These are phyloP conservation scores for Metschnikowia gelsemii DNA, from an alignment of 805 yeast genomes.

Conservation along the genomic window DNA sequence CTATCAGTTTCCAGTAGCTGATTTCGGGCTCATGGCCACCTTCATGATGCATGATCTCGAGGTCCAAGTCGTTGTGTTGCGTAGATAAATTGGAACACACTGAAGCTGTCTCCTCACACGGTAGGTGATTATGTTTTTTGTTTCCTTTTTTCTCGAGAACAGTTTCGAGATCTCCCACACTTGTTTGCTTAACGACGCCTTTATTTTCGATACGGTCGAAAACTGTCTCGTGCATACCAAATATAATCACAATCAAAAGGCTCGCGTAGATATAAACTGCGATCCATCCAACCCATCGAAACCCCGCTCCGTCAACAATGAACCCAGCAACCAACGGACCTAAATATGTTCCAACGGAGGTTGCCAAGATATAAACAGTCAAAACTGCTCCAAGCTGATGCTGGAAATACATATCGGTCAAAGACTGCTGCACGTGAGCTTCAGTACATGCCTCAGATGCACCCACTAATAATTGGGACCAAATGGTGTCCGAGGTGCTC, in stretches of 20 bases:
- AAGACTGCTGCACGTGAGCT: slow-evolving; percentile 65
- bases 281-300: slow-evolving; percentile 79
- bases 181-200: slow-evolving; percentile 13
- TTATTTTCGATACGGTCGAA: slow-evolving; percentile 45
- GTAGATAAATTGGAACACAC: slow-evolving; percentile 17
- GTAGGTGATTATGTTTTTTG: no score
- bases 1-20: slow-evolving; percentile 48
- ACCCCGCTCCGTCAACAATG: slow-evolving; percentile 57
- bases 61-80: slow-evolving; percentile 16
- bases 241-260: slow-evolving; percentile 50
- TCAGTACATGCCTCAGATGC: slow-evolving; percentile 76
- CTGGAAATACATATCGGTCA: slow-evolving; percentile 71
- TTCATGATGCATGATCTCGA: slow-evolving; percentile 26
- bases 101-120: slow-evolving; percentile 6
- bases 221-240: slow-evolving; percentile 69
- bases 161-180: neutral
- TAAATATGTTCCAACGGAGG: slow-evolving; percentile 73
- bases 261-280: slow-evolving; percentile 54
- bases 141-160: slow-evolving; percentile 3
- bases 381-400: slow-evolving; percentile 74
- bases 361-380: slow-evolving; percentile 71
- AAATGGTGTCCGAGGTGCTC: slow-evolving; percentile 58
- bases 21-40: slow-evolving; percentile 37
- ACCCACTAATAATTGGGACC: slow-evolving; percentile 82
- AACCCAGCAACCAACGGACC: slow-evolving; percentile 83